Evolutionary conservation across 345 rosid genomes (phyloP), one percentile per base, ranked within the genome.

Genomic region (Ricinus communis): DNA sequence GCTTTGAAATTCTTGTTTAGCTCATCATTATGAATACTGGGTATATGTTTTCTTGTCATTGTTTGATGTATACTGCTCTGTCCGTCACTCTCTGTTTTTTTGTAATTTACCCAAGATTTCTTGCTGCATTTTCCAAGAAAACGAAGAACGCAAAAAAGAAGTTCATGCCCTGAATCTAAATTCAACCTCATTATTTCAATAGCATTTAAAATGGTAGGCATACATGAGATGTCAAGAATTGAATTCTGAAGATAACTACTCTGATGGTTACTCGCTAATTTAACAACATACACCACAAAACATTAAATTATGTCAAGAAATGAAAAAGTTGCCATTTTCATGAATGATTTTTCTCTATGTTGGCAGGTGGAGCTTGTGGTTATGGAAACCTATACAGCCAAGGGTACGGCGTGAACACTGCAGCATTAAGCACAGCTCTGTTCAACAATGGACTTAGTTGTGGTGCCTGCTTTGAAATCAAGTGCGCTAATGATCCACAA

Each of bases 391-490:
- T 87, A 24, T 87, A 87, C 82, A 87, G 92, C 78, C 90, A 85
- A 76, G 92, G 92, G 8, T 87, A 87, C 61, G 90, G 89, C 11
- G 88, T 84, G 56, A 84, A 81, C 77, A 85, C 92, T 19, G 92
- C 92, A 15, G 92, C 92, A 21, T 77, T 87, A 47, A 87, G 92
- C 88, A 87, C 92, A 1, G 89, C 92, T 0, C 80, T 87, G 49
- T 87, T 87, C 88, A 84, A 85, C 77, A 81, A 72, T 58, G 92
- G 92, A 2, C 72, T 85, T 3, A 85, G 87, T 64, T 87, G 92
- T 41, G 92, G 92, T 13, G 75, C 92, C 10, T 87, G 92, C 66
- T 87, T 84, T 28, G 86, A 87, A 68, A 45, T 87, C 27, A 87
- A 85, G 80, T 87, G 92, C 25, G 82, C 75, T 1, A 65, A 75